Conservation (phyloP, 352 stramenopile species). For the Globisporangium cystogenes region DNA sequence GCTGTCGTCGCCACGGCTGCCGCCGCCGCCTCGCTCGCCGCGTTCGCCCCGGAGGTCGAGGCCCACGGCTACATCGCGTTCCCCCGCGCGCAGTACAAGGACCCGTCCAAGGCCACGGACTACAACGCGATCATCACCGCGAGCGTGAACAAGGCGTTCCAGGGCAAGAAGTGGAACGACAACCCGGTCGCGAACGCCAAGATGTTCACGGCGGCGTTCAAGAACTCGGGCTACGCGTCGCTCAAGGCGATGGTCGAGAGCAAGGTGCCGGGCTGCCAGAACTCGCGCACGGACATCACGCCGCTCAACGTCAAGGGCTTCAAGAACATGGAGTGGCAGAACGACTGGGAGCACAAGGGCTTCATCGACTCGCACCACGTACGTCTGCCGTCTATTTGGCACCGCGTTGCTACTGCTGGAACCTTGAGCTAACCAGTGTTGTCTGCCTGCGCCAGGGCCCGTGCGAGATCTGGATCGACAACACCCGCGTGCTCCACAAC, state of each 20-base stretch:
- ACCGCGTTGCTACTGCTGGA: too few relatives aligned
- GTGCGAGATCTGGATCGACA: conserved; percentile 44
- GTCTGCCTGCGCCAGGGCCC: conserved; percentile 14
- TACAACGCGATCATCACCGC: conserved; percentile 20
- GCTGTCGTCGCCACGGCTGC: not conserved
- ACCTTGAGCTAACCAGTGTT: too few relatives aligned
- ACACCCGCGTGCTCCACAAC: conserved; percentile 26
- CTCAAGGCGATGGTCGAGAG: conserved; percentile 31
- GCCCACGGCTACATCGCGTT: conserved; percentile 53
- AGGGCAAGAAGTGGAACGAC: conserved; percentile 47
- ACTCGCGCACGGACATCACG: conserved; percentile 12
- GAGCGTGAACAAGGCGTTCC: conserved; percentile 20
- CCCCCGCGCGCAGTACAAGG: conserved; percentile 31
- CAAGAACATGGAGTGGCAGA: conserved; percentile 40
- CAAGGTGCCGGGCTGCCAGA: conserved; percentile 19
- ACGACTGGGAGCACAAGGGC: conserved; percentile 31
- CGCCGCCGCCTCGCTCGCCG: not conserved
- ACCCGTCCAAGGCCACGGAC: conserved; percentile 21
- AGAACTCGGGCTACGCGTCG: conserved; percentile 32
- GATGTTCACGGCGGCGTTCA: conserved; percentile 36
- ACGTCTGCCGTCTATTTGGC: not conserved
- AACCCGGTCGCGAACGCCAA: conserved; percentile 32
- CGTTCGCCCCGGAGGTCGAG: not conserved
- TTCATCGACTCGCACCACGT: conserved; percentile 5
- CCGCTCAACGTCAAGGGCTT: conserved; percentile 28